Conservation (phyloP, 768 basidiomycete genomes). For the Mycena vulgaris region DNA sequence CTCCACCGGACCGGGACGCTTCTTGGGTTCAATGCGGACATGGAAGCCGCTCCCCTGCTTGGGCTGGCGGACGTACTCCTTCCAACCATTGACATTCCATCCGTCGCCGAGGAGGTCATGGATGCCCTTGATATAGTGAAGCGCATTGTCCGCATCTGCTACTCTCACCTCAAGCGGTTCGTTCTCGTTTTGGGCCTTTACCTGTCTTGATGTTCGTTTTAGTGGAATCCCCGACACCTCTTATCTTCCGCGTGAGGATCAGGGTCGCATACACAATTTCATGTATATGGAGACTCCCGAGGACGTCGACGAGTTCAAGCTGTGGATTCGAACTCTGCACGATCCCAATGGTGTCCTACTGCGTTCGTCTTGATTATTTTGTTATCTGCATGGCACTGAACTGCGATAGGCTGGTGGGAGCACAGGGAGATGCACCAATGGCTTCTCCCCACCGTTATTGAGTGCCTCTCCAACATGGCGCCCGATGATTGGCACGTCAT, state of each 20-base stretch:
- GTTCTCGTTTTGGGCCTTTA: not conserved
- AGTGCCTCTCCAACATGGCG: no score
- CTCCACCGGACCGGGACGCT: constrained; percentile 12
- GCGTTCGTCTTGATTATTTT: constrained; percentile 10
- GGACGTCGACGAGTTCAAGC: constrained; percentile 17
- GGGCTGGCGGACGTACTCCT: constrained; percentile 11
- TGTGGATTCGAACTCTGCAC: constrained; percentile 8
- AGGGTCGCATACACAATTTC: no score
- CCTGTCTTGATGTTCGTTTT: constrained; percentile 6
- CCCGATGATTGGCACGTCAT: no score
- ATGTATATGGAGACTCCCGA: no score
- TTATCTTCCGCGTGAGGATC: no score
- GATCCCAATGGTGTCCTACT: constrained; percentile 20
- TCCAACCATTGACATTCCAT: not conserved
- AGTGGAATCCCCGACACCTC: not conserved
- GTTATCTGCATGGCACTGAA: no score
- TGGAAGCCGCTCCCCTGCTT: constrained; percentile 29
- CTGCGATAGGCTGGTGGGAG: no score
- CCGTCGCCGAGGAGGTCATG: not conserved
- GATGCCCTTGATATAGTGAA: not conserved
- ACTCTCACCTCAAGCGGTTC: constrained; percentile 10
- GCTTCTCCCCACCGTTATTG: no score
- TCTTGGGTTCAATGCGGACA: constrained; percentile 22
- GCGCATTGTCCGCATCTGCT: no score
- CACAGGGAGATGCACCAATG: no score